Percentiles rank a stretch among this genome's conserved stretches.
phyloP scores from a whole-genome alignment of 768 basidiomycete species.

The Chalciporus pseudorubinellus region DNA sequence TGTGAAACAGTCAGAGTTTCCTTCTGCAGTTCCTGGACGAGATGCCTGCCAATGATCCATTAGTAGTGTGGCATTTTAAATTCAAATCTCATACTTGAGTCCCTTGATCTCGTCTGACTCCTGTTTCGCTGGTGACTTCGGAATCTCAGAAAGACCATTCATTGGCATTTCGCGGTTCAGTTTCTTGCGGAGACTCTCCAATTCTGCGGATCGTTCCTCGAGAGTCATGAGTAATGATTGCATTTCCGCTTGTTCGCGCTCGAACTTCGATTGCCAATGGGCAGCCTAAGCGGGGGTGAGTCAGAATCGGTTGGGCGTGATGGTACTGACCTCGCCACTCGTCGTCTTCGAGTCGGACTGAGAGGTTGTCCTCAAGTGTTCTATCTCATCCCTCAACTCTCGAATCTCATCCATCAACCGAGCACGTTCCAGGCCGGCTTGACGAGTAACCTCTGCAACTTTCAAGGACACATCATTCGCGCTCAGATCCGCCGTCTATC shows the following conservation, averaged over 20 bases:
- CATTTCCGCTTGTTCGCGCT: conserved; percentile 32
- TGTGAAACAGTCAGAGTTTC: conserved; percentile 66
- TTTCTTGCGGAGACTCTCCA: conserved; percentile 58
- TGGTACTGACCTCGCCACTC: conserved; percentile 22
- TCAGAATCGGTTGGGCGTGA: background rate
- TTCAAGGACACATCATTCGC: conserved; percentile 45
- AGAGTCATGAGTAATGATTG: conserved; percentile 32
- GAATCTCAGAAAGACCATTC: conserved; percentile 34
- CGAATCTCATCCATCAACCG: conserved; percentile 56
- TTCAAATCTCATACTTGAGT: conserved; percentile 55
- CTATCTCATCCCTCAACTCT: conserved; percentile 48
- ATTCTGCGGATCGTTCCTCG: conserved; percentile 45
- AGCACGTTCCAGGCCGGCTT: conserved; percentile 48
- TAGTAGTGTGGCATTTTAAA: background rate
- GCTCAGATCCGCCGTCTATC: conserved; percentile 48
- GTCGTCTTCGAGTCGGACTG: conserved; percentile 23
- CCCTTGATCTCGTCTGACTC: conserved; percentile 73
- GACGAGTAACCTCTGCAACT: conserved; percentile 46
- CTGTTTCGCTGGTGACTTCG: conserved; percentile 44
- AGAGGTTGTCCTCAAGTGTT: conserved; percentile 34
- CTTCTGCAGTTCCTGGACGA: conserved; percentile 84
- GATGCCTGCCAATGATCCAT: conserved; percentile 50
- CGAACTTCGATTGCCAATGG: conserved; percentile 29
- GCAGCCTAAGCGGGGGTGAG: conserved; percentile 18
- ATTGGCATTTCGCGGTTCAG: conserved; percentile 55